Conservation (phyloP, 208 protist species). For the Trypanosoma lewisi region DNA sequence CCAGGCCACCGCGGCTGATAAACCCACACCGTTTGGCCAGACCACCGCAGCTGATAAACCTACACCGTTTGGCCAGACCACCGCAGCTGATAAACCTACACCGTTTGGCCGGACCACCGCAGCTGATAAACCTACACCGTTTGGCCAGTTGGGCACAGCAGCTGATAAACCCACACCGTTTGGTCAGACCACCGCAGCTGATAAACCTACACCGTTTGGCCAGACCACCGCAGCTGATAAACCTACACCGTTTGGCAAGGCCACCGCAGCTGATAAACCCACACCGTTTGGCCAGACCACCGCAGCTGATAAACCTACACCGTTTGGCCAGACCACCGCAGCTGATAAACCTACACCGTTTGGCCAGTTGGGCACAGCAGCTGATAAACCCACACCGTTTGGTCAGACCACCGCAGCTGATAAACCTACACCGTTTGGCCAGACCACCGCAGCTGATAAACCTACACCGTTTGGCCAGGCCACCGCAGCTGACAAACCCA, state of each 20-base stretch:
- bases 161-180: constrained; percentile 6
- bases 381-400: constrained; percentile 1
- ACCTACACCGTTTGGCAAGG: constrained; percentile 8
- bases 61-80: constrained; percentile 2
- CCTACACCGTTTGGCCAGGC: constrained; percentile 4
- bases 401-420: neutral
- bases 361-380: constrained; percentile 14
- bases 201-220: constrained; percentile 1
- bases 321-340: constrained; percentile 13
- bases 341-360: constrained; percentile 9
- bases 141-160: constrained; percentile 9
- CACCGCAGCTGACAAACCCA: neutral
- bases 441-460: neutral
- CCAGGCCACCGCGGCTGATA: neutral
- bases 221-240: constrained; percentile 5
- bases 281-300: constrained; percentile 7
- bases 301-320: constrained; percentile 5
- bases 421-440: constrained; percentile 7
- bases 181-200: constrained; percentile 6
- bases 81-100: neutral
- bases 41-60: neutral
- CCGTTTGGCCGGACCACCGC: constrained; percentile 10
- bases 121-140: neutral
- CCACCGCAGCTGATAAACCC: neutral
- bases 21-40: constrained; percentile 1